phyloP scores from a whole-genome alignment of 768 basidiomycete genomes.

The Mycena vulgaris region DNA sequence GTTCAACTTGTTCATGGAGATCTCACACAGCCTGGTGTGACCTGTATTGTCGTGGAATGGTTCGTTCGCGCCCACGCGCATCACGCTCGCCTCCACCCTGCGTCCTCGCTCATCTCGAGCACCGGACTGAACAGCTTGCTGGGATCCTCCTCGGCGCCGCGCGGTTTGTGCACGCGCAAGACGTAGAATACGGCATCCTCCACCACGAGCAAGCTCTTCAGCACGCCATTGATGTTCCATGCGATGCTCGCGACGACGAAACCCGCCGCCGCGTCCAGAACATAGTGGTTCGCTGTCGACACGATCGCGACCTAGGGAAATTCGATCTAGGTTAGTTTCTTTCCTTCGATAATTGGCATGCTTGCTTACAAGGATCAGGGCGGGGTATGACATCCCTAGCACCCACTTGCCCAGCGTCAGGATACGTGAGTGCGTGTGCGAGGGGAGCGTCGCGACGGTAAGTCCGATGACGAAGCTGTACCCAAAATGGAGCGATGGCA shows the following conservation, averaged over 20 bases:
- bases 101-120: slow-evolving; percentile 39
- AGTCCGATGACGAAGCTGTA: slow-evolving; percentile 39
- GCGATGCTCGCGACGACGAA: slow-evolving; percentile 38
- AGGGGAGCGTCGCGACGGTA: slow-evolving; percentile 34
- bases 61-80: background rate
- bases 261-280: slow-evolving; percentile 37
- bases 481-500: slow-evolving; percentile 37
- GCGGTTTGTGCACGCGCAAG: slow-evolving; percentile 38
- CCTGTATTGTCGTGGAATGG: too few species aligned
- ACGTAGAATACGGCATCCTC: slow-evolving; percentile 36
- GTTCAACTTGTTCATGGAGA: too few species aligned
- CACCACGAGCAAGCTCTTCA: slow-evolving; percentile 36
- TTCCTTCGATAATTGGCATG: too few species aligned
- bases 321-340: too few species aligned
- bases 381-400: slow-evolving; percentile 36
- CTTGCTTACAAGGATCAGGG: slow-evolving; percentile 37
- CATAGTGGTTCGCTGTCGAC: slow-evolving; percentile 39
- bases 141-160: slow-evolving; percentile 31
- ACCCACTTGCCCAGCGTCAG: slow-evolving; percentile 31
- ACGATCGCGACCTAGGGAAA: slow-evolving; percentile 40
- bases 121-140: slow-evolving; percentile 33
- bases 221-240: slow-evolving; percentile 38
- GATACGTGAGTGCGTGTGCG: slow-evolving; percentile 31
- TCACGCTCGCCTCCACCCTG: slow-evolving; percentile 28
- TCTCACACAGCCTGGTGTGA: too few species aligned